These are phyloP conservation scores for Chrysopogon serrulatus DNA, from an alignment of 176 grass and related monocot species.

Conservation along the genomic window DNA sequence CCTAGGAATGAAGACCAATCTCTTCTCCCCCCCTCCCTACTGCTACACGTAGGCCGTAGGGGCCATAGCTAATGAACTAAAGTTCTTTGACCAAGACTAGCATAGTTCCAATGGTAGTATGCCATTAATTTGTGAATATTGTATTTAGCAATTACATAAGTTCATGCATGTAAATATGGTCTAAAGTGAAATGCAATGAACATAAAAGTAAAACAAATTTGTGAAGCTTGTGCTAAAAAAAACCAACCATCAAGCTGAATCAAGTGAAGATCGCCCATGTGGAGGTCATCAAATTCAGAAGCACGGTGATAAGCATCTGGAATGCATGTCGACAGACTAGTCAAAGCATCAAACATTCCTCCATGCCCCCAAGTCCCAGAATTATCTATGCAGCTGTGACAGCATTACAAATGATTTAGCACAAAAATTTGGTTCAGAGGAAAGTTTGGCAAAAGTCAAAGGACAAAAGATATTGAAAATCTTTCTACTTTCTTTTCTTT, in stretches of 20 bases:
- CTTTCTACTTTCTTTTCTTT: neutral
- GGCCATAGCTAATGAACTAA: neutral
- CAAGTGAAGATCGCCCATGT: conserved; percentile 93
- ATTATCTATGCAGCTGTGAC: conserved; percentile 79
- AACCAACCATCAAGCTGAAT: conserved; percentile 71
- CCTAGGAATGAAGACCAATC: neutral
- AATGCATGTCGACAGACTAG: conserved; percentile 65
- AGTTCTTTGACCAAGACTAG: neutral
- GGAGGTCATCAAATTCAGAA: conserved; percentile 82
- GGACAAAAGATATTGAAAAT: neutral
- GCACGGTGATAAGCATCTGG: conserved; percentile 78
- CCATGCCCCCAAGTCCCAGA: conserved; percentile 85
- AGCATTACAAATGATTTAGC: conserved; percentile 16
- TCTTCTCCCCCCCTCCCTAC: neutral
- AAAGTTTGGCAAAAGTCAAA: conserved; percentile 10
- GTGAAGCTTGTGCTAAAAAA: neutral
- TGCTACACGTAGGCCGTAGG: neutral
- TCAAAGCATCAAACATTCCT: conserved; percentile 89
- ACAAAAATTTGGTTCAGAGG: conserved; percentile 17
- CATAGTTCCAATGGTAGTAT: neutral
- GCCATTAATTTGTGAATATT: too few relatives aligned
- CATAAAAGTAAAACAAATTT: conserved; percentile 17
- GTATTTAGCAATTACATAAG: neutral
- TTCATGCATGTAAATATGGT: neutral
- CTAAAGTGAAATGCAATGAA: neutral